Base-by-base conservation (phyloP, 2,329 filamentous ascomycete genomes). In the Penicillium brasilianum region DNA sequence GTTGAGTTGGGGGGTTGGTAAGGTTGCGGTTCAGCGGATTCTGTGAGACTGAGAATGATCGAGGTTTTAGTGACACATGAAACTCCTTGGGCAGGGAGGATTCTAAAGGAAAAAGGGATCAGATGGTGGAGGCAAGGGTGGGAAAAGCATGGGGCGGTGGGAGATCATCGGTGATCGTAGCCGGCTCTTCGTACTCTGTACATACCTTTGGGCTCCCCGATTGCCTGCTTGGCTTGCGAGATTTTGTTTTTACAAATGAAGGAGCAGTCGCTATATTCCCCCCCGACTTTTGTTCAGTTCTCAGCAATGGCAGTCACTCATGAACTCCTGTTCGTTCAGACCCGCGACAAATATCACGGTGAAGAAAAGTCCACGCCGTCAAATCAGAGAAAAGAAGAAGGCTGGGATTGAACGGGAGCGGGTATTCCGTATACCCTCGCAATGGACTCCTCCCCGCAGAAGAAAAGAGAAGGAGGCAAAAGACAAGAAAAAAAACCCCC, bases 141-240 rank as follows among this genome's bases (percentile, higher is more conserved):
- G 53, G 53, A 62, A 54, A 54, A 60, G 61, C 51, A 66, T 59
- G 62, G 62, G 66, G 68, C 66, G 68, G 68, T 68, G 66, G 65
- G 60, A 65, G 59, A 66, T 69, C 63, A 64, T 56, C 49, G 44
- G 51, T 50, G 43, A 43, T 39, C 43, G 16, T n/a, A 41, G 30
- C 50, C 34, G 34, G 39, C 37, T 41, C 52, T 36, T 56, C 43
- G 43, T 34, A 37, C 25, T 51, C 30, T 55, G 36, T 44, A 55
- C 46, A 50, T 44, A 49, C 55, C 55, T 28, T 53, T n/a, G 1
- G n/a, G 34, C 22, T 61, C 22, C 32, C 48, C 48, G 37, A 30
- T 34, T 37, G 8, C 30, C 22, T 18, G 22, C 32, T 39, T 37
- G 13, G 8, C 36, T 39, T n/a, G n/a, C n/a, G n/a, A 16, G 3